Evolutionary conservation across 345 rosid genomes (phyloP), one percentile per base, ranked within the genome.

Genomic region (Citrus cavaleriei): DNA sequence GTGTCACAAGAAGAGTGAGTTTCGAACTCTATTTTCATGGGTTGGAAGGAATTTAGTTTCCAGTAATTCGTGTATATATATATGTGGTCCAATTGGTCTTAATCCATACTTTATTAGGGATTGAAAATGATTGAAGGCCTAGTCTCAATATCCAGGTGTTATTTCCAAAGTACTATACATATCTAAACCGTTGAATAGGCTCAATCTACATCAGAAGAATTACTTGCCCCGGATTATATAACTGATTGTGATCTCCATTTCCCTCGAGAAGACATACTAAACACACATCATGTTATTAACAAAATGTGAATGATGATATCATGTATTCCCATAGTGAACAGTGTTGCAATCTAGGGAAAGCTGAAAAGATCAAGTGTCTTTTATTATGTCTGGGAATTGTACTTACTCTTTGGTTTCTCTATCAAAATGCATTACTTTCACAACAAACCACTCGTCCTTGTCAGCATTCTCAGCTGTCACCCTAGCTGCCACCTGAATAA

Each of bases 341-440:
- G 4, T 28, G 61, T 40, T 10, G 70, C 30, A 63, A 62, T 74
- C 21, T 13, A 46, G 70, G 3, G 42, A 21, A 40, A 63, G 63
- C 75, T 54, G 10, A 46, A 22, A 66, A 46, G 32, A 32, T 46
- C n/a, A 79, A 42, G 49, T 24, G 27, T 34, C 24, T 24, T 42
- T 55, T 49, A 66, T 59, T 40, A 61, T 70, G 54, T 37, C 65
- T 24, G 77, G 19, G 62, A 75, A 24, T 38, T 38, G 51, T 59
- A 73, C 98, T 92, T 90, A 95, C 99, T 92, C 99, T 88, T 87
- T 91, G 46, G 96, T 90, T 78, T 95, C 97, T 78, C 93, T 88
- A 65, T 95, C 97, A 81, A 95, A 93, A 79, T 92, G 93, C 63
- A 88, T 93, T 61, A 95, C 98, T 88, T 95, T 95, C 34, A 92